These are phyloP conservation scores for Firmiana major DNA, from an alignment of 345 rosid species.

Conservation along the genomic window DNA sequence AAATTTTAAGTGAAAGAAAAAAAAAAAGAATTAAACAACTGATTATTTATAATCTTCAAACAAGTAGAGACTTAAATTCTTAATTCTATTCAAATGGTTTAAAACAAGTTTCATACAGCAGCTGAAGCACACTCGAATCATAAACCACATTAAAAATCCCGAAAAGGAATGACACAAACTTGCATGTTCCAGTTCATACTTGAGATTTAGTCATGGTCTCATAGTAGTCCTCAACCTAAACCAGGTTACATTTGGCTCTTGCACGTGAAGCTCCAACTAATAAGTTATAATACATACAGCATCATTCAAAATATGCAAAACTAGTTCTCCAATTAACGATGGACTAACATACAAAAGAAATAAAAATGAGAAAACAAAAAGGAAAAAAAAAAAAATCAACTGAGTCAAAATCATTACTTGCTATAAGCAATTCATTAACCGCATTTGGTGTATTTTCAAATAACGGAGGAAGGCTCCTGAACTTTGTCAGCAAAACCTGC, in stretches of 20 bases:
- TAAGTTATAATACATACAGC: neutral
- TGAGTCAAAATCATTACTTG: slow-evolving; percentile 41
- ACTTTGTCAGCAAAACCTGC: slow-evolving; percentile 76
- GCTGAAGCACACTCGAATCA: too few species aligned
- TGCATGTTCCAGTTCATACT: neutral
- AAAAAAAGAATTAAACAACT: neutral
- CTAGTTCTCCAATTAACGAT: neutral
- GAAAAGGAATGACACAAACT: neutral
- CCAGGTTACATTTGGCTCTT: neutral
- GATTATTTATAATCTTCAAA: neutral
- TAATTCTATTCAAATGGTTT: neutral
- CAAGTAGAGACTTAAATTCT: neutral
- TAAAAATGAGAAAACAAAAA: neutral
- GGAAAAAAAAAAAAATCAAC: neutral
- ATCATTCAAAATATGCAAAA: neutral
- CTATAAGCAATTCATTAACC: slow-evolving; percentile 60
- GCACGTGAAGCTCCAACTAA: neutral
- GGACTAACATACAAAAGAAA: neutral
- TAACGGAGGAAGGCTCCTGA: slow-evolving; percentile 83
- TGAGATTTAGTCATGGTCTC: neutral
- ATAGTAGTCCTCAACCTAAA: neutral
- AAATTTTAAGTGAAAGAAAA: neutral
- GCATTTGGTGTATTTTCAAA: slow-evolving; percentile 72
- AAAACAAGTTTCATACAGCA: neutral
- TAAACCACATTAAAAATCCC: neutral